A percentile compares a stretch with the other conserved stretches of the same genome.
These are phyloP conservation scores for Botrytis fabae DNA, from an alignment of 2,329 filamentous ascomycete species.

Conservation along the genomic window DNA sequence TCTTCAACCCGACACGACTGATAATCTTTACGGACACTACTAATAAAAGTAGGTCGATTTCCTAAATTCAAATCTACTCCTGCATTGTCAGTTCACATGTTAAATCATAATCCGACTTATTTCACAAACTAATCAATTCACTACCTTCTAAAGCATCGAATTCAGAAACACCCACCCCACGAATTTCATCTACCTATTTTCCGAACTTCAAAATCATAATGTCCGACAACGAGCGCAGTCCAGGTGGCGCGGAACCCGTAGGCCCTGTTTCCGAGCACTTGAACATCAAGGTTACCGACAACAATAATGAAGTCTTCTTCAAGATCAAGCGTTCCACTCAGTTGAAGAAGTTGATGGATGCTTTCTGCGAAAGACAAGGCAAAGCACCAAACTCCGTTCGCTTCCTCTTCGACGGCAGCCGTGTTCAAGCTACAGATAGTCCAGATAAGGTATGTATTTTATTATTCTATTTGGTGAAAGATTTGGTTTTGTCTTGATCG, in stretches of 20 bases:
- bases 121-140: constrained; percentile 8
- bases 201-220: constrained; percentile 30
- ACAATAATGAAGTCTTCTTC: constrained; percentile 99
- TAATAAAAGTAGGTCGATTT: background rate
- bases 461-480: background rate
- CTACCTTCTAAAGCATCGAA: background rate
- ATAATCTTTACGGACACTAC: background rate
- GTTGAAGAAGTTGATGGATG: constrained; percentile 96
- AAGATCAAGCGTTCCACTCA: constrained; percentile 98
- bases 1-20: background rate
- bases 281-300: constrained; percentile 99
- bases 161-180: background rate
- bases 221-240: constrained; percentile 50
- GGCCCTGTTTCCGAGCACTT: constrained; percentile 68
- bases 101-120: background rate
- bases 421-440: constrained; percentile 85
- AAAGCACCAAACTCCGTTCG: constrained; percentile 82
- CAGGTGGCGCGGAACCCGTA: constrained; percentile 42
- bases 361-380: constrained; percentile 94
- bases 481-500: no score
- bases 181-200: constrained; percentile 13
- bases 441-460: constrained; percentile 77
- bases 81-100: constrained; percentile 15
- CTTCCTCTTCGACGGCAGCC: constrained; percentile 94
- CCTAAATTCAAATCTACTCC: background rate